Evolutionary conservation across 2,329 filamentous ascomycete genomes (phyloP).

Genomic region (Aureobasidium sp.): DNA sequence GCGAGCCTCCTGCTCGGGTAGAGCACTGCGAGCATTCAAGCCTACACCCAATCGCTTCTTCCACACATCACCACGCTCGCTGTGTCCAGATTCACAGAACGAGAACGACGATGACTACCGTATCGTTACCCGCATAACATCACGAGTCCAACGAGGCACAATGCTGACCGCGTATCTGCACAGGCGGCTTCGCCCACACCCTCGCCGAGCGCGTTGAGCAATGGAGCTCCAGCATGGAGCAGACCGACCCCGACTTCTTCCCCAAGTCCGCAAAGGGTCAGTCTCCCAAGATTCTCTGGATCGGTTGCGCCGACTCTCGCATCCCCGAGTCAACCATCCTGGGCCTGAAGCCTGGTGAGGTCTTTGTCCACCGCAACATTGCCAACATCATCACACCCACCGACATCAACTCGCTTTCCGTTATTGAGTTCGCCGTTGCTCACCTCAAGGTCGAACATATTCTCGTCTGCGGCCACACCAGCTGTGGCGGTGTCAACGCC

Average conservation of each 20-base stretch:
- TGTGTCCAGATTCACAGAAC: background rate
- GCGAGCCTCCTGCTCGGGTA: background rate
- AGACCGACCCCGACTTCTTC: slow-evolving; percentile 65
- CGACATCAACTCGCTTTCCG: slow-evolving; percentile 66
- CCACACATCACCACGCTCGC: slow-evolving; percentile 4
- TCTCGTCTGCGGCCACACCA: slow-evolving; percentile 54
- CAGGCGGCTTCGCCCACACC: slow-evolving; percentile 53
- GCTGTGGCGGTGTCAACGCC: slow-evolving; percentile 52
- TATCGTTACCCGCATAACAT: background rate
- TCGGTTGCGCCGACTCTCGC: slow-evolving; percentile 80
- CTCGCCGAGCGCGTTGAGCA: slow-evolving; percentile 57
- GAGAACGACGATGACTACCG: slow-evolving; percentile 6
- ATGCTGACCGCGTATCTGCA: background rate
- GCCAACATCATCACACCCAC: slow-evolving; percentile 70
- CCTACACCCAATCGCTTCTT: background rate
- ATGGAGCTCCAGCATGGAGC: slow-evolving; percentile 58
- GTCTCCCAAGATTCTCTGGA: slow-evolving; percentile 62
- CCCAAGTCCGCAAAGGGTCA: slow-evolving; percentile 59
- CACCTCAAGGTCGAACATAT: slow-evolving; percentile 60
- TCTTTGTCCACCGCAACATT: slow-evolving; percentile 87
- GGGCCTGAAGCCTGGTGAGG: slow-evolving; percentile 69
- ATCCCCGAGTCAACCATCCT: slow-evolving; percentile 77
- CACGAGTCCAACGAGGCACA: background rate
- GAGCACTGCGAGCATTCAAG: background rate
- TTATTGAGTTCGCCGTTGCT: slow-evolving; percentile 71